Evolutionary conservation across 2,329 filamentous ascomycete species (phyloP).

Genomic region (Talaromyces sp.): DNA sequence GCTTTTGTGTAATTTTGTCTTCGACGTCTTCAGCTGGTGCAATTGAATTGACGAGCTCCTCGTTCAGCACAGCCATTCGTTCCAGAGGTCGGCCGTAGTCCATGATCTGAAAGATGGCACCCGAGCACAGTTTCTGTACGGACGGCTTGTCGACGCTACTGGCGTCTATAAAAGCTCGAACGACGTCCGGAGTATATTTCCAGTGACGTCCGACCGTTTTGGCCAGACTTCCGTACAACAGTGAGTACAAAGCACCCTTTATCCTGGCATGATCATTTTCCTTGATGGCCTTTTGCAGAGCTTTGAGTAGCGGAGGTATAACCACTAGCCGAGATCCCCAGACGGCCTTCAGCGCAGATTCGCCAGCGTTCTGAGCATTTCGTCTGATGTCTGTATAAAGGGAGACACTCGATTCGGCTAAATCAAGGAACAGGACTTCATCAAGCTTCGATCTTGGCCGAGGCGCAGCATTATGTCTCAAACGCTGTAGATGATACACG

Average conservation of each 20-base stretch:
- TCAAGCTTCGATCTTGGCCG: constrained; percentile 88
- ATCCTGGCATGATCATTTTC: constrained; percentile 83
- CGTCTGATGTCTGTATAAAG: constrained; percentile 93
- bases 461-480: constrained; percentile 88
- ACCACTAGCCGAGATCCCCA: constrained; percentile 84
- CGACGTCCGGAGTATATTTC: constrained; percentile 87
- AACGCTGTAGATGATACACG: constrained; percentile 89
- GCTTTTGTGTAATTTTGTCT: constrained; percentile 55
- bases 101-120: constrained; percentile 78
- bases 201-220: constrained; percentile 89
- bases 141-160: constrained; percentile 90
- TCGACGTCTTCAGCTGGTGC: constrained; percentile 65
- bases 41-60: constrained; percentile 67
- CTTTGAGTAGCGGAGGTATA: constrained; percentile 79
- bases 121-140: constrained; percentile 82
- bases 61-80: constrained; percentile 77
- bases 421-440: constrained; percentile 75
- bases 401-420: constrained; percentile 86
- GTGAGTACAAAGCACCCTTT: constrained; percentile 88
- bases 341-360: constrained; percentile 88
- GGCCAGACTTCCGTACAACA: constrained; percentile 82
- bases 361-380: constrained; percentile 85
- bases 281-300: constrained; percentile 73
- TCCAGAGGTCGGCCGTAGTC: constrained; percentile 90
- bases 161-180: constrained; percentile 85